Evolutionary conservation across 305 asterid genomes (phyloP).

Genomic region (Fraxinus platypoda): DNA sequence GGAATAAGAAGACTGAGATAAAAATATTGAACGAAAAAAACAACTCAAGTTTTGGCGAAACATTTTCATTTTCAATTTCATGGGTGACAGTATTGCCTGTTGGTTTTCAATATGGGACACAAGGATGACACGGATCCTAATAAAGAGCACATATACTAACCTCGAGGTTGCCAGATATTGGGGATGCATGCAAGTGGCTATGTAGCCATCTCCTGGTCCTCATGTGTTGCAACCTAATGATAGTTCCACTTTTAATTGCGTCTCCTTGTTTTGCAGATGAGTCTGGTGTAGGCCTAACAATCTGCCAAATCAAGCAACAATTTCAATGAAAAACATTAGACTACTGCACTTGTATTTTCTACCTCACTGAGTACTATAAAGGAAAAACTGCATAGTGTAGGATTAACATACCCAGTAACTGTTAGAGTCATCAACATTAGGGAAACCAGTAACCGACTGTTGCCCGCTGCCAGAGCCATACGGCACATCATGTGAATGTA

Average conservation of each 20-base stretch:
- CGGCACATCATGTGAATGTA: constrained; percentile 96
- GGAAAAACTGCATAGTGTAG: constrained; percentile 8
- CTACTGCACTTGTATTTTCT: not conserved
- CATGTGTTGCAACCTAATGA: constrained; percentile 80
- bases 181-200: constrained; percentile 98
- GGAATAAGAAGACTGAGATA: not conserved
- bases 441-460: constrained; percentile 94
- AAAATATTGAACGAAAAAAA: not conserved
- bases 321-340: constrained; percentile 20
- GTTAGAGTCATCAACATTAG: constrained; percentile 84
- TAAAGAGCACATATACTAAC: constrained; percentile 41
- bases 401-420: constrained; percentile 84
- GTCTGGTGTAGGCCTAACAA: constrained; percentile 61
- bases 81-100: not conserved
- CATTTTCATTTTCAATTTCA: not conserved
- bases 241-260: constrained; percentile 60
- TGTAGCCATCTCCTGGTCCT: constrained; percentile 92
- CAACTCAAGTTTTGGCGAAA: not conserved
- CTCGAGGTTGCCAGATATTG: constrained; percentile 93
- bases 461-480: constrained; percentile 99
- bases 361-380: not conserved
- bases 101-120: not conserved
- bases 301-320: constrained; percentile 37
- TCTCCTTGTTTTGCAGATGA: constrained; percentile 86
- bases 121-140: not conserved